phyloP scores from a whole-genome alignment of 2,329 filamentous ascomycete species.

The Trichoderma atroviride region DNA sequence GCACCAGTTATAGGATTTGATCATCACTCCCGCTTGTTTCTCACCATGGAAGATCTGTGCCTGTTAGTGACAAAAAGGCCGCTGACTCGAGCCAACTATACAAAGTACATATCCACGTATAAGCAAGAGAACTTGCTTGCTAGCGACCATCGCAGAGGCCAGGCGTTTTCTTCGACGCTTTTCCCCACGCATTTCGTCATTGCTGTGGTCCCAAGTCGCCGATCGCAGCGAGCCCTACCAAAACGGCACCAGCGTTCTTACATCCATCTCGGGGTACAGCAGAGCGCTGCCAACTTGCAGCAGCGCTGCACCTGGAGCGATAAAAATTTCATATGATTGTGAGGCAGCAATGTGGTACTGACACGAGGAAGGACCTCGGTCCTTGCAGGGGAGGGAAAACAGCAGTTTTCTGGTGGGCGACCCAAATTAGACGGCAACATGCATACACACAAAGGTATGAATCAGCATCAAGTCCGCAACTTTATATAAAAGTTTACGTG shows the following conservation, averaged over 20 bases:
- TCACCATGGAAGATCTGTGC: not conserved
- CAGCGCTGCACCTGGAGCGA: not conserved
- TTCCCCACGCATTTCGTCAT: constrained; percentile 17
- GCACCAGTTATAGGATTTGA: not conserved
- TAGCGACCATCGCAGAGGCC: not conserved
- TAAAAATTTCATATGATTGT: not conserved
- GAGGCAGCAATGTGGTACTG: not conserved
- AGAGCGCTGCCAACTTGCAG: not conserved
- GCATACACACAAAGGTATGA: not conserved
- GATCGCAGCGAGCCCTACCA: not conserved
- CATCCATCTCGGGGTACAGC: not conserved
- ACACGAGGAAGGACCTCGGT: not conserved
- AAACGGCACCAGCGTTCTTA: not conserved
- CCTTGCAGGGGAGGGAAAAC: not conserved
- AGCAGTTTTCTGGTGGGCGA: not conserved
- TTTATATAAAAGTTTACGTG: not conserved
- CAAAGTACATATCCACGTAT: not conserved
- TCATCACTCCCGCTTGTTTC: not conserved
- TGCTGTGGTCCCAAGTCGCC: not conserved
- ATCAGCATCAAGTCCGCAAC: not conserved
- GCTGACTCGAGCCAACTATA: not conserved
- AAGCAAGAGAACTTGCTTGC: not conserved
- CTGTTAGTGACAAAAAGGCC: not conserved
- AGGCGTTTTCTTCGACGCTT: not conserved
- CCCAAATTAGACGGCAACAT: not conserved